Conservation (phyloP, 2,329 filamentous ascomycete genomes). For the Macrophomina phaseolina region DNA sequence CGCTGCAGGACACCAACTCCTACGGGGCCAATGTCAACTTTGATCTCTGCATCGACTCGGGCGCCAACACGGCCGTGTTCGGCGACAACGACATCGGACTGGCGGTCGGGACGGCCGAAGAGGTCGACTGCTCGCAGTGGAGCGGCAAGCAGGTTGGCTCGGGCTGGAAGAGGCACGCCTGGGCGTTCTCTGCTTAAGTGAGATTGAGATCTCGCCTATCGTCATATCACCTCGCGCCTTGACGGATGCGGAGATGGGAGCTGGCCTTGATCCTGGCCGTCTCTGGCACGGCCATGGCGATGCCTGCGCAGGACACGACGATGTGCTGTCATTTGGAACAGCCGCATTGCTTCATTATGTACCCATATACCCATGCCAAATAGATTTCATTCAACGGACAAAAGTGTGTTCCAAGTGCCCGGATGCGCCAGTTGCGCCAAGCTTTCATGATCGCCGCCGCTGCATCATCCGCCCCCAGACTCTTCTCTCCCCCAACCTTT, state of each 20-base stretch:
- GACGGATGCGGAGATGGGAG: background rate
- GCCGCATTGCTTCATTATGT: background rate
- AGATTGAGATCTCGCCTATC: background rate
- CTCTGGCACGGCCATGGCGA: background rate
- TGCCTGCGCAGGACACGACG: too few relatives aligned
- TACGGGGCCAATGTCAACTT: conserved; percentile 51
- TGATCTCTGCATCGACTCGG: conserved; percentile 48
- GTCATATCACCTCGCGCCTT: background rate
- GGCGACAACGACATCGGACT: conserved; percentile 38
- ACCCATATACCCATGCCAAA: background rate
- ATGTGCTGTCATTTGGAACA: background rate
- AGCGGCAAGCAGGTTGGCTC: conserved; percentile 18
- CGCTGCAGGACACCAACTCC: conserved; percentile 41
- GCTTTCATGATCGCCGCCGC: conserved; percentile 9
- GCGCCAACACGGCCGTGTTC: conserved; percentile 46
- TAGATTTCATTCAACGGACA: background rate
- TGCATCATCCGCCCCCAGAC: background rate
- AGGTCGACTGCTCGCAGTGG: conserved; percentile 37
- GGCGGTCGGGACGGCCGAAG: conserved; percentile 40
- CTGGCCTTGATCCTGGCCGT: background rate
- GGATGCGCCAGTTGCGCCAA: background rate
- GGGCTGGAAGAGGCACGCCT: conserved; percentile 9
- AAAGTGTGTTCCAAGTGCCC: background rate
- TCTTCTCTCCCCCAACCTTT: background rate
- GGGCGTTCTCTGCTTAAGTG: background rate